Percentiles rank a stretch among this genome's conserved stretches.
These are phyloP conservation scores for Oryza officinalis DNA, from an alignment of 176 grass and related monocot species.

Conservation along the genomic window DNA sequence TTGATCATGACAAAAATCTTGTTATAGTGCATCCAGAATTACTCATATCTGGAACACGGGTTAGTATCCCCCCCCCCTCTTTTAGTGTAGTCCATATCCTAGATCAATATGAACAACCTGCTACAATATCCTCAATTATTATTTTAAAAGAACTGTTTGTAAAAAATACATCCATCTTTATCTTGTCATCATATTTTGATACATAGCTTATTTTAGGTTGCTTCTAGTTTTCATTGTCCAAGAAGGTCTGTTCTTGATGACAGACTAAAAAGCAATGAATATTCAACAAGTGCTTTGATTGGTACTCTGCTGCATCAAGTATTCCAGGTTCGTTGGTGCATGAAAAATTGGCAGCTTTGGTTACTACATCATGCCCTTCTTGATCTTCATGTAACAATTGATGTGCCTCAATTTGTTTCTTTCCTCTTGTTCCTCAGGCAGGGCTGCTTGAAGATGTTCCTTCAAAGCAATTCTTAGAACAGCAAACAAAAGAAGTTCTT, in stretches of 20 bases:
- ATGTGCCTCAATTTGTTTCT: constrained; percentile 11
- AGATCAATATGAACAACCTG: constrained; percentile 4
- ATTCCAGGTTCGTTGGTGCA: constrained; percentile 75
- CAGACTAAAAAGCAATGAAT: constrained; percentile 81
- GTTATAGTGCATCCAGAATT: constrained; percentile 83
- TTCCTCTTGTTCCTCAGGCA: constrained; percentile 53
- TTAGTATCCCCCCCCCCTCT: constrained; percentile 45
- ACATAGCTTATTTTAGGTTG: constrained; percentile 63
- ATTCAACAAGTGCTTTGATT: constrained; percentile 72
- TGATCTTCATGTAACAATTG: constrained; percentile 24
- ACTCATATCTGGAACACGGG: constrained; percentile 89
- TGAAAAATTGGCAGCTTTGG: constrained; percentile 4
- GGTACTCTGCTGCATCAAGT: constrained; percentile 99
- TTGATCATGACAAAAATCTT: constrained; percentile 74
- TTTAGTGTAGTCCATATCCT: constrained; percentile 13
- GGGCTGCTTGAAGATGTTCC: constrained; percentile 72
- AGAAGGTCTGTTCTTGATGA: constrained; percentile 91
- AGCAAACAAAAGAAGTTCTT: constrained; percentile 70
- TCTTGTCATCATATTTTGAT: constrained; percentile 26
- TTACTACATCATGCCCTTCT: constrained; percentile 20
- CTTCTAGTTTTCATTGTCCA: constrained; percentile 91
- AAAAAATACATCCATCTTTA: not conserved
- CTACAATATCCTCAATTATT: constrained; percentile 10
- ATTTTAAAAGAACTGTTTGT: constrained; percentile 9
- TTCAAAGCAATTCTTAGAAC: constrained; percentile 71